Evolutionary conservation across 2,329 filamentous ascomycete species (phyloP), one percentile per base, ranked within the genome.

Genomic region (Colletotrichum cereale): DNA sequence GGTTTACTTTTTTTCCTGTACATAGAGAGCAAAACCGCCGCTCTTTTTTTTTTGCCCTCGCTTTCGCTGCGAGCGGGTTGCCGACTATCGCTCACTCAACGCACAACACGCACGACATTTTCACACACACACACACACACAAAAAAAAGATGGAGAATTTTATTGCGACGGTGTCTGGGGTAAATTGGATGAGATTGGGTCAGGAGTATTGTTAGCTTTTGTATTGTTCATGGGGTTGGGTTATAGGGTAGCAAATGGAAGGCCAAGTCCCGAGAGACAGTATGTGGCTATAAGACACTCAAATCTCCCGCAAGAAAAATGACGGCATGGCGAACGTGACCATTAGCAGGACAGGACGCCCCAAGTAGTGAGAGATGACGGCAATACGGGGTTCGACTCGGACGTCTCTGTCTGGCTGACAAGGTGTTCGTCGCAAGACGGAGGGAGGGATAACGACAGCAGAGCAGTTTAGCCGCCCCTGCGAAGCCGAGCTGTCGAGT

Each of bases 111-210:
- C 24, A 18, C 40, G 40, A 42, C 40, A 6, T 47, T 47, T 10
- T 24, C 18, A 36, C 5, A n/a, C 5, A 44, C 14, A 42, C 38
- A 47, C 18, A 36, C 5, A n/a, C 5, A 44, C 14, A 42, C 38
- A 40, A 31, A n/a, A 26, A 29, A 38, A 53, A 11, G 47, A 42
- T 50, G 7, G 26, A 11, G 24, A 29, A 7, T 2, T 8, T 3
- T 31, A 24, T 53, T 53, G 48, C 61, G 61, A 48, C 61, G 61
- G 61, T 34, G 61, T 53, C n/a, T n/a, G 61, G 61, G 48, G 36
- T 53, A 29, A 62, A 52, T 53, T 62, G 34, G 24, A 31, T 24
- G 48, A 29, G 24, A 52, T 38, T 3, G 31, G 44, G 31, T 44
- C 47, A 14, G 7, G 8, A 31, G 21, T 8, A 11, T 31, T 40